These are phyloP conservation scores for Botrytis galanthina DNA, from an alignment of 2,329 filamentous ascomycete species.

Conservation along the genomic window DNA sequence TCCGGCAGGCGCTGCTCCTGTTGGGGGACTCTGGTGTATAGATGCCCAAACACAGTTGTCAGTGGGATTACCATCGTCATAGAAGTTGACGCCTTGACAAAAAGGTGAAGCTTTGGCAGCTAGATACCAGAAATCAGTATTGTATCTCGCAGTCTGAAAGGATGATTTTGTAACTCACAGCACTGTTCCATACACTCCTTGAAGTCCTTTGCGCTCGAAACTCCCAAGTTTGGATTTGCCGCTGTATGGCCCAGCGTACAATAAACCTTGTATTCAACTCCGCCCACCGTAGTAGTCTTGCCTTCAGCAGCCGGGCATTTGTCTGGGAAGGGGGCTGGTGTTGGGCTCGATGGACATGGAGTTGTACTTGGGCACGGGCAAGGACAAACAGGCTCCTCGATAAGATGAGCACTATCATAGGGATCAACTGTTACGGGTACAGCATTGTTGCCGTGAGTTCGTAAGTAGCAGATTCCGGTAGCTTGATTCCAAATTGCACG, in stretches of 20 bases:
- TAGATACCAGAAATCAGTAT: not conserved
- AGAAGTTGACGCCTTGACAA: conserved; percentile 4
- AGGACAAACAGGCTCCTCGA: conserved; percentile 4
- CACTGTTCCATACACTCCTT: conserved; percentile 18
- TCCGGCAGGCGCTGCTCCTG: not conserved
- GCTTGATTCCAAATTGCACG: not conserved
- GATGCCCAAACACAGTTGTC: conserved; percentile 11
- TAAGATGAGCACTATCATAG: conserved; percentile 12
- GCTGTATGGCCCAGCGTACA: conserved; percentile 4
- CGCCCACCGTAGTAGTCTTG: not conserved
- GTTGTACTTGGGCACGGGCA: conserved; percentile 3
- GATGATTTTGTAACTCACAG: not conserved
- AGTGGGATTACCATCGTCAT: conserved; percentile 10
- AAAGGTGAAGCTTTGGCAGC: not conserved
- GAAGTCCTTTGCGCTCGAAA: conserved; percentile 9
- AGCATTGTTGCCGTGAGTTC: conserved; percentile 3
- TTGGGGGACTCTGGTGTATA: not conserved
- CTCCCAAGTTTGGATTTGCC: conserved; percentile 1
- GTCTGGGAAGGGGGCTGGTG: not conserved
- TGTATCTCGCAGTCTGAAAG: not conserved
- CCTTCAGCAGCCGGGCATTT: not conserved
- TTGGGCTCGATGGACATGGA: not conserved
- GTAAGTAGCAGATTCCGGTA: not conserved
- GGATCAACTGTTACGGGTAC: conserved; percentile 2
- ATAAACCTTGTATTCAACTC: conserved; percentile 3